A percentile compares a stretch with the other conserved stretches of the same genome.
Evolutionary conservation across 768 basidiomycete genomes (phyloP).

Genomic region (Naganishia vaughanmartiniae): DNA sequence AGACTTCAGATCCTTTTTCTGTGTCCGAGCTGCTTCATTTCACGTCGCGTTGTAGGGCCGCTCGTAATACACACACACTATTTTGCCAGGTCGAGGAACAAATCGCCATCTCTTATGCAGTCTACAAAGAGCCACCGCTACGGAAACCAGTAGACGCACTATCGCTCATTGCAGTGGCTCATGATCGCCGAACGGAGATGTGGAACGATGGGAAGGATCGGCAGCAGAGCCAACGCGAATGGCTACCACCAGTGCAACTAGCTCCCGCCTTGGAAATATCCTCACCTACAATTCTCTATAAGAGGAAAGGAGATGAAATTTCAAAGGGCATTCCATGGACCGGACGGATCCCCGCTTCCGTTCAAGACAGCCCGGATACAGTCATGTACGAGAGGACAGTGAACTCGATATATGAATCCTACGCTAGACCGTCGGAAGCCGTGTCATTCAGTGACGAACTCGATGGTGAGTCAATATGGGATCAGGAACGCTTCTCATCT

Average conservation of each 20-base stretch:
- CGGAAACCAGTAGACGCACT: neutral
- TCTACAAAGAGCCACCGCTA: neutral
- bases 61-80: too few relatives aligned
- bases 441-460: neutral
- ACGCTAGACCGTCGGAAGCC: neutral
- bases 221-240: neutral
- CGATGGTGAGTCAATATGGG: neutral
- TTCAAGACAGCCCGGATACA: slow-evolving; percentile 16
- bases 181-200: neutral
- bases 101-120: neutral
- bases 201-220: neutral
- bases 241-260: neutral
- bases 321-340: too few relatives aligned
- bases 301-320: neutral
- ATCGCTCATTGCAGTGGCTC: neutral
- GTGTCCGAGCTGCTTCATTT: too few relatives aligned
- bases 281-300: neutral
- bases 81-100: too few relatives aligned
- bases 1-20: too few relatives aligned
- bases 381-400: slow-evolving; percentile 17
- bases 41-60: too few relatives aligned
- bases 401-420: slow-evolving; percentile 11
- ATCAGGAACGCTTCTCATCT: neutral
- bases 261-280: slow-evolving; percentile 8
- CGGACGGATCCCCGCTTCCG: neutral